Conservation (phyloP, 2,329 filamentous ascomycete genomes). For the Xylogone sp. region DNA sequence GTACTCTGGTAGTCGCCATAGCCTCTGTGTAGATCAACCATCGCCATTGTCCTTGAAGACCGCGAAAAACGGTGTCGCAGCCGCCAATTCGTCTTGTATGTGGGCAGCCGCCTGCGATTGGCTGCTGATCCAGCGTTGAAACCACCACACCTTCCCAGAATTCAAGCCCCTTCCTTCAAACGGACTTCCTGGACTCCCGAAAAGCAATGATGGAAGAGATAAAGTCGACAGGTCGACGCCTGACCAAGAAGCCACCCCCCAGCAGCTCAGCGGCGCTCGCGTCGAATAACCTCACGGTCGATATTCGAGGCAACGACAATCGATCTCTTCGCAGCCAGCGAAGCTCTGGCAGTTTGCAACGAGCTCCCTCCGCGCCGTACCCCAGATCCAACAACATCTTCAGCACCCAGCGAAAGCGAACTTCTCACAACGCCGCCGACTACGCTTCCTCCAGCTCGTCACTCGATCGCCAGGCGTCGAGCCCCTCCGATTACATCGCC, state of each 20-base stretch:
- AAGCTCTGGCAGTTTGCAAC: constrained; percentile 60
- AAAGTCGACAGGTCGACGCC: constrained; percentile 44
- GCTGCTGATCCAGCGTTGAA: background rate
- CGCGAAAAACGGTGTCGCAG: background rate
- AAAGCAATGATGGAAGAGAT: constrained; percentile 24
- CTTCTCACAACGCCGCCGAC: constrained; percentile 41
- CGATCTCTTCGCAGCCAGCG: constrained; percentile 57
- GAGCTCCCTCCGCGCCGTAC: constrained; percentile 56
- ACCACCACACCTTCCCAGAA: constrained; percentile 1
- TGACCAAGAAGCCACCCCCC: constrained; percentile 59
- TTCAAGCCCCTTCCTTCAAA: constrained; percentile 1
- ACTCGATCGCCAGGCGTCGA: constrained; percentile 25
- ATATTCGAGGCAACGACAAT: constrained; percentile 50
- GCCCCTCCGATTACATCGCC: constrained; percentile 20
- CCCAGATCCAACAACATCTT: constrained; percentile 24
- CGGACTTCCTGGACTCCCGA: constrained; percentile 1
- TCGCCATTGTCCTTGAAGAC: background rate
- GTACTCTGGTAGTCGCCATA: background rate
- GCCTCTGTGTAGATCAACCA: background rate
- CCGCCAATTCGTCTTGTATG: constrained; percentile 2
- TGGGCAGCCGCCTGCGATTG: background rate
- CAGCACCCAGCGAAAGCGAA: constrained; percentile 34
- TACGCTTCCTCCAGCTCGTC: constrained; percentile 34
- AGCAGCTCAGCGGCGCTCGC: constrained; percentile 21
- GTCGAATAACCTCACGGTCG: constrained; percentile 36